A percentile compares a stretch with the other conserved stretches of the same genome.
phyloP scores from a whole-genome alignment of 495 filamentous ascomycete genomes.

The Articulospora tetracladia region DNA sequence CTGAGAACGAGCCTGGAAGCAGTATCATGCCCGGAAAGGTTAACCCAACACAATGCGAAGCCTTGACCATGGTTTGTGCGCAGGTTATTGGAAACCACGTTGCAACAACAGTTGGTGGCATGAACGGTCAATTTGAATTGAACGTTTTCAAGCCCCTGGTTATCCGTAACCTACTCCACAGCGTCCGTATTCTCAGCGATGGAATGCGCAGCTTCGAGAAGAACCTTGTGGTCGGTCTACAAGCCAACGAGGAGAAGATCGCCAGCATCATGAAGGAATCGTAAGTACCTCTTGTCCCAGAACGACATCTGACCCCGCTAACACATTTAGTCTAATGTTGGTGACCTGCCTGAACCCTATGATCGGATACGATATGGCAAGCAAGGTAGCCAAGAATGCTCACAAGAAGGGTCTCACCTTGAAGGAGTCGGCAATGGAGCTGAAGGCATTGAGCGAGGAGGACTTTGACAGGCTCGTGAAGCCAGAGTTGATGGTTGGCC shows the following conservation, averaged over 20 bases:
- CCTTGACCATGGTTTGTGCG: conserved; percentile 93
- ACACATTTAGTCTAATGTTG: conserved; percentile 74
- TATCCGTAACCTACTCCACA: conserved; percentile 93
- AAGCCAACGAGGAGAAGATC: conserved; percentile 92
- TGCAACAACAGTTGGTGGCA: conserved; percentile 85
- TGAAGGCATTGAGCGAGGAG: conserved; percentile 82
- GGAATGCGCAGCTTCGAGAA: conserved; percentile 93
- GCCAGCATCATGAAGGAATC: conserved; percentile 80
- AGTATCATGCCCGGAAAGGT: conserved; percentile 99
- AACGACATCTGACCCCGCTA: neutral
- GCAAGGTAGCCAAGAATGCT: conserved; percentile 97
- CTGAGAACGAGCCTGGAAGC: conserved; percentile 95
- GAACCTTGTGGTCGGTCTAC: conserved; percentile 83
- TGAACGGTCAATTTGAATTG: conserved; percentile 97
- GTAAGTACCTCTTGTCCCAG: conserved; percentile 34
- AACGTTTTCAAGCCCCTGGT: conserved; percentile 99
- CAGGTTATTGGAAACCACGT: conserved; percentile 98
- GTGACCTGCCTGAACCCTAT: conserved; percentile 98
- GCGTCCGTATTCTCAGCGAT: conserved; percentile 78
- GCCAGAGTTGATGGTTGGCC: conserved; percentile 96
- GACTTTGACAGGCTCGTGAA: conserved; percentile 89
- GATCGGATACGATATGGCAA: conserved; percentile 98
- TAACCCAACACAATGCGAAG: conserved; percentile 98
- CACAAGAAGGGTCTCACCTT: conserved; percentile 96
- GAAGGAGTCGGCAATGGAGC: conserved; percentile 90